Percentiles rank a stretch among this genome's conserved stretches.
Evolutionary conservation across 2,329 filamentous ascomycete species (phyloP).

Genomic region (Didymella lethalis): DNA sequence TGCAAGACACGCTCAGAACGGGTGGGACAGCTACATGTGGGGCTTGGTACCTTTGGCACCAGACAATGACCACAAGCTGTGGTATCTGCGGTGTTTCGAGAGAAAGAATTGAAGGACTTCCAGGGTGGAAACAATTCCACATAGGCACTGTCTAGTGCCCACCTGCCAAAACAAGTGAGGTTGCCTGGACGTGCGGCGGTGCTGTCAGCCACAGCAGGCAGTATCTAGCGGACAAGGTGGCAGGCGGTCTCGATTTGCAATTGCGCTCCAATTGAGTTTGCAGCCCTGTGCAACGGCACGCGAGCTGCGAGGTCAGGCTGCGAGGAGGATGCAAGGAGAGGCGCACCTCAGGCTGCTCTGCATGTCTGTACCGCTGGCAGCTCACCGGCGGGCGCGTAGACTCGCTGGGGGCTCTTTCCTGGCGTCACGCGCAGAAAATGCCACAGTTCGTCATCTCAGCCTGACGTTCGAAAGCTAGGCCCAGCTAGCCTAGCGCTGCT

Average conservation of each 20-base stretch:
- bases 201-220: slow-evolving; percentile 19
- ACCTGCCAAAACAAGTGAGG: background rate
- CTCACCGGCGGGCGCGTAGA: slow-evolving; percentile 3
- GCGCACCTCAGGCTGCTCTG: slow-evolving; percentile 7
- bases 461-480: slow-evolving; percentile 14
- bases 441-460: slow-evolving; percentile 23
- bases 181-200: slow-evolving; percentile 14
- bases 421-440: slow-evolving; percentile 29
- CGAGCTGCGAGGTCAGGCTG: slow-evolving; percentile 29
- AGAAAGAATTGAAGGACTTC: background rate
- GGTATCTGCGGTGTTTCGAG: slow-evolving; percentile 3
- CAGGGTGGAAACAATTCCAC: background rate
- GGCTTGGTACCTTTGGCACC: slow-evolving; percentile 11
- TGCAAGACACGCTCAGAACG: slow-evolving; percentile 17
- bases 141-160: background rate
- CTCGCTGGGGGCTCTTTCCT: background rate
- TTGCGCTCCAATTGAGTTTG: slow-evolving; percentile 7
- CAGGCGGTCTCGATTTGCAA: slow-evolving; percentile 12
- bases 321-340: background rate
- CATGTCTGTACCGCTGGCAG: background rate
- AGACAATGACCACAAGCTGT: slow-evolving; percentile 8
- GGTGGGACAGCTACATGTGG: slow-evolving; percentile 19
- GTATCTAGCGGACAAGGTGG: slow-evolving; percentile 9
- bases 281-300: slow-evolving; percentile 31
- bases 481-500: slow-evolving; percentile 13